phyloP scores from a whole-genome alignment of 2,329 filamentous ascomycete genomes.

The Diaporthe sp. region DNA sequence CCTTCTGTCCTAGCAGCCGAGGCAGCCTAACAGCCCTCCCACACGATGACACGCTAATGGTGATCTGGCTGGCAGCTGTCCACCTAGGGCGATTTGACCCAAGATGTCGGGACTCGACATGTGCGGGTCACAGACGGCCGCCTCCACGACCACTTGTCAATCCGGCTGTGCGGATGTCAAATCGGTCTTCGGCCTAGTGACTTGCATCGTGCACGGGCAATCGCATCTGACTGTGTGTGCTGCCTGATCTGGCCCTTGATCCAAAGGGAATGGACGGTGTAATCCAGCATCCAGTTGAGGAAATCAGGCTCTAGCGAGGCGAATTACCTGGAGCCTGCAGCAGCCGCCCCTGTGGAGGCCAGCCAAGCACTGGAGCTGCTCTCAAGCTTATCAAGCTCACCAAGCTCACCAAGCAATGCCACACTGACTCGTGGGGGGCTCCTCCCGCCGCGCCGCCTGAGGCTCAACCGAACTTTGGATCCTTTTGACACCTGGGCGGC shows the following conservation, averaged over 20 bases:
- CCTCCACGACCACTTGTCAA: not conserved
- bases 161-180: not conserved
- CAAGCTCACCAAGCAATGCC: constrained; percentile 32
- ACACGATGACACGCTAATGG: not conserved
- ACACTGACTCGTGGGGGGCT: constrained; percentile 18
- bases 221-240: not conserved
- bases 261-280: not conserved
- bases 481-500: constrained; percentile 3
- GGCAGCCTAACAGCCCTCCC: not conserved
- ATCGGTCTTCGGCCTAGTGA: not conserved
- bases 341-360: not conserved
- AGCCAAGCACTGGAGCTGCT: not conserved
- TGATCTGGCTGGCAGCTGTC: constrained; percentile 1
- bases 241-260: not conserved
- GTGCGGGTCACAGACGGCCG: not conserved
- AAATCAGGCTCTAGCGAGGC: not conserved
- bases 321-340: too few relatives aligned
- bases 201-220: not conserved
- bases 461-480: constrained; percentile 14
- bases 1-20: not conserved
- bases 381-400: not conserved
- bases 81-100: constrained; percentile 4
- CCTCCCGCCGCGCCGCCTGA: constrained; percentile 17
- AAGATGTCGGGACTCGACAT: constrained; percentile 13
- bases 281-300: too few relatives aligned